Conservation (phyloP, 1,139 yeast species). For the Zhuliangozyma blackwelliae region DNA sequence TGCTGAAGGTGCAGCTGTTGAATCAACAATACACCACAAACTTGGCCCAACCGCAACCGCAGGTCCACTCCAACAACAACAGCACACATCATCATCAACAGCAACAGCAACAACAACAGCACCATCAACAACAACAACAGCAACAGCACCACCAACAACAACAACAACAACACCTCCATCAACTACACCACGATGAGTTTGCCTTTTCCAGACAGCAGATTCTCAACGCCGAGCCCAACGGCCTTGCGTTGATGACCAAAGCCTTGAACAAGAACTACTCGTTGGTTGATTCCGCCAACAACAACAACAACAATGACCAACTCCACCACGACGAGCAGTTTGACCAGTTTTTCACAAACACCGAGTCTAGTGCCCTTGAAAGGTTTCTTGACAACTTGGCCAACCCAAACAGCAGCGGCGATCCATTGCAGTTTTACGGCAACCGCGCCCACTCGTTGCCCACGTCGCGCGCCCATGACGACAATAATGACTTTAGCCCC, state of each 20-base stretch:
- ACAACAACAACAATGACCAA: neutral
- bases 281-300: neutral
- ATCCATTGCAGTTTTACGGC: constrained; percentile 25
- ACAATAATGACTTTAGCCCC: constrained; percentile 14
- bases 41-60: constrained; percentile 2
- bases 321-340: constrained; percentile 24
- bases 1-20: constrained; percentile 36
- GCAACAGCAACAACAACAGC: constrained; percentile 2
- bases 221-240: constrained; percentile 4
- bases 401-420: constrained; percentile 19
- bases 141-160: too few species aligned
- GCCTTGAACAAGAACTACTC: constrained; percentile 5
- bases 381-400: constrained; percentile 43
- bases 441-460: neutral
- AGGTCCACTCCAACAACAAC: too few species aligned
- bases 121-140: constrained; percentile 4
- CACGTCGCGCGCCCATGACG: neutral
- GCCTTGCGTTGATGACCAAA: neutral
- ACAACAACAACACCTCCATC: too few species aligned
- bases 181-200: constrained; percentile 8
- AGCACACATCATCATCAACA: constrained; percentile 2
- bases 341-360: constrained; percentile 43
- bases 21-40: constrained; percentile 16
- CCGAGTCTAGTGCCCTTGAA: constrained; percentile 44
- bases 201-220: constrained; percentile 11